These are phyloP conservation scores for Anthracocystis setariae DNA, from an alignment of 1,284 basidiomycete genomes.

Conservation along the genomic window DNA sequence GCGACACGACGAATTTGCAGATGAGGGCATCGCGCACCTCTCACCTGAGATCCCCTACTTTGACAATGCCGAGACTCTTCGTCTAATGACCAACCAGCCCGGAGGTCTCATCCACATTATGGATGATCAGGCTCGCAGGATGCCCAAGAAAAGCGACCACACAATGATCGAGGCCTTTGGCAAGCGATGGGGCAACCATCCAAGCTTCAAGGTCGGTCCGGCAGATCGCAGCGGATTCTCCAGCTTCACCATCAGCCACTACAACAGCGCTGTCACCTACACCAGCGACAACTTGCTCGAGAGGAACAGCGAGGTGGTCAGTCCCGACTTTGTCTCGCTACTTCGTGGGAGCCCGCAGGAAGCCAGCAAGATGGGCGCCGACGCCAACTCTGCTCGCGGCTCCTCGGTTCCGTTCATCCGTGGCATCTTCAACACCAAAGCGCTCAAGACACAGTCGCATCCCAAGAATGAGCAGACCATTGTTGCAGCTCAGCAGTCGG, in stretches of 20 bases:
- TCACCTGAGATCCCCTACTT: slow-evolving; percentile 83
- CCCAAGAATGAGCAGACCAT: slow-evolving; percentile 92
- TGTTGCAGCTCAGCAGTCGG: slow-evolving; percentile 88
- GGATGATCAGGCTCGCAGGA: slow-evolving; percentile 90
- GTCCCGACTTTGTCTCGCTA: slow-evolving; percentile 90
- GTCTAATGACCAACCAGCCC: slow-evolving; percentile 84
- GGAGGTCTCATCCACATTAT: slow-evolving; percentile 95
- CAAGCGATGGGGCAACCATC: slow-evolving; percentile 93
- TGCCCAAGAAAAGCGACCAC: slow-evolving; percentile 88
- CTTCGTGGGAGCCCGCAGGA: slow-evolving; percentile 74
- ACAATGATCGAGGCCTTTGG: slow-evolving; percentile 94
- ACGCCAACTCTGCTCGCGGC: slow-evolving; percentile 47
- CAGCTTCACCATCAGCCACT: slow-evolving; percentile 92
- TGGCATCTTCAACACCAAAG: slow-evolving; percentile 84
- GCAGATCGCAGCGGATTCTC: slow-evolving; percentile 79
- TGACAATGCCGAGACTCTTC: slow-evolving; percentile 89
- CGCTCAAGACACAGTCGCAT: slow-evolving; percentile 88
- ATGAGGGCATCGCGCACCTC: slow-evolving; percentile 81
- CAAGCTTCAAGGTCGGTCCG: slow-evolving; percentile 74
- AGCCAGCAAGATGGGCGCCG: slow-evolving; percentile 58
- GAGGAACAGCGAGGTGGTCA: slow-evolving; percentile 86
- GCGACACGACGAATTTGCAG: slow-evolving; percentile 81
- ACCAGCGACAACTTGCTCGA: slow-evolving; percentile 88
- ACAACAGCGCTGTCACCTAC: slow-evolving; percentile 89
- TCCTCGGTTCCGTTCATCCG: slow-evolving; percentile 79